phyloP scores from a whole-genome alignment of 1,284 basidiomycete genomes.

The Sanghuangporus baumii region DNA sequence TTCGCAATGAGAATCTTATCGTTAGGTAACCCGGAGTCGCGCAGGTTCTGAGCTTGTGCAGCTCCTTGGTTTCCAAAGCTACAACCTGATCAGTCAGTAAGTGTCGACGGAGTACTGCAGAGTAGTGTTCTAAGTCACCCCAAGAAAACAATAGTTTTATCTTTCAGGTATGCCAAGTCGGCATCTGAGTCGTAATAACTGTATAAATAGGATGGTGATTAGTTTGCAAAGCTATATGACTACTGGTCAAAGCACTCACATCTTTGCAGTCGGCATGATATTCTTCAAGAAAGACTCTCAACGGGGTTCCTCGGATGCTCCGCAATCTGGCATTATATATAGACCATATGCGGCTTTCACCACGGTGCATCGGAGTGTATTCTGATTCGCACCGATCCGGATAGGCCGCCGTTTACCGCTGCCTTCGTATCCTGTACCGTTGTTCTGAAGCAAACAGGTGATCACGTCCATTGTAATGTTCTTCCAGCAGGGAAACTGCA shows the following conservation, averaged over 20 bases:
- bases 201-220: neutral
- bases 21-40: constrained; percentile 58
- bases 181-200: constrained; percentile 63
- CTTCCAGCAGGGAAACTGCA: neutral
- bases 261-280: constrained; percentile 38
- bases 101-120: neutral
- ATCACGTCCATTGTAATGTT: neutral
- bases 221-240: neutral
- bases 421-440: neutral
- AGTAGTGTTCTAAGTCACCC: constrained; percentile 34
- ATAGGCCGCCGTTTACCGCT: neutral
- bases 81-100: constrained; percentile 2
- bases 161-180: constrained; percentile 39
- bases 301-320: constrained; percentile 2
- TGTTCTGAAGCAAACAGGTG: constrained; percentile 6
- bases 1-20: constrained; percentile 57
- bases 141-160: constrained; percentile 55
- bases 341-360: neutral
- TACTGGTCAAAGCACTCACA: constrained; percentile 29
- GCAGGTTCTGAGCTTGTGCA: constrained; percentile 59
- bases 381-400: neutral
- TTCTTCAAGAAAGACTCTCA: neutral
- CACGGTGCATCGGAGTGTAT: neutral
- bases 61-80: constrained; percentile 66
- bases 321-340: neutral